Base-by-base conservation (phyloP, 1,284 basidiomycete species). In the Malassezia vespertilionis region DNA sequence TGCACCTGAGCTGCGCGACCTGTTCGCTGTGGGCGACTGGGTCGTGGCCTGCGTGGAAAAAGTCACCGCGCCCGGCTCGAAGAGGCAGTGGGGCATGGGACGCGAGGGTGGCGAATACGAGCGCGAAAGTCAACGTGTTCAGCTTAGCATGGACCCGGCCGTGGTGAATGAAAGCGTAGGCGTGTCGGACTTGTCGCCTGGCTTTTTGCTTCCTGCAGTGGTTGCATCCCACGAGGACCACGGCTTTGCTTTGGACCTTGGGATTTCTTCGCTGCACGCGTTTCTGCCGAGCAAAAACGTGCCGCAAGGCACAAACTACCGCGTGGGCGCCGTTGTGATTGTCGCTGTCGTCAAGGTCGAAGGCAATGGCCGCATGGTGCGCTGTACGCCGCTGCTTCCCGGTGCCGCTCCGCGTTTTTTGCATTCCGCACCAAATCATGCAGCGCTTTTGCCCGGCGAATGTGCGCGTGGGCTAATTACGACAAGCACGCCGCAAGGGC, bases 181-280 rank as follows among this genome's bases (percentile, higher is more conserved):
- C 17, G 84, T 83, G 69, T 74, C 76, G 4, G 93, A 97, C 72
- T 67, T 97, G 24, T 80, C 78, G 40, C 33, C 27, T 4, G 63
- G 66, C 28, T 62, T 53, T 32, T 38, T 63, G 11, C 47, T 69
- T 15, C 54, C 66, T 21, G 61, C 55, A 1, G 31, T 60, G 20
- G 53, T 70, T 23, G 81, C 83, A 71, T 86, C 83, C 61, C 75
- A 84, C 26, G 93, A 97, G 73, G 93, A 97, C 63, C 87, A 95
- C 72, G 91, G 91, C 1, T 96, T 91, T 73, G 79, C 83, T 43
- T 76, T 97, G 17, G 85, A 91, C 57, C 74, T 91, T 27, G 93
- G 93, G 1, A 31, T 70, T 26, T 32, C 47, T 28, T 52, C 53
- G 22, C 34, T 66, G 22, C 34, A 46, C 24, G 68, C 56, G 21